Evolutionary conservation across 805 yeast genomes (phyloP).

Genomic region (Starmerella etchellsii): DNA sequence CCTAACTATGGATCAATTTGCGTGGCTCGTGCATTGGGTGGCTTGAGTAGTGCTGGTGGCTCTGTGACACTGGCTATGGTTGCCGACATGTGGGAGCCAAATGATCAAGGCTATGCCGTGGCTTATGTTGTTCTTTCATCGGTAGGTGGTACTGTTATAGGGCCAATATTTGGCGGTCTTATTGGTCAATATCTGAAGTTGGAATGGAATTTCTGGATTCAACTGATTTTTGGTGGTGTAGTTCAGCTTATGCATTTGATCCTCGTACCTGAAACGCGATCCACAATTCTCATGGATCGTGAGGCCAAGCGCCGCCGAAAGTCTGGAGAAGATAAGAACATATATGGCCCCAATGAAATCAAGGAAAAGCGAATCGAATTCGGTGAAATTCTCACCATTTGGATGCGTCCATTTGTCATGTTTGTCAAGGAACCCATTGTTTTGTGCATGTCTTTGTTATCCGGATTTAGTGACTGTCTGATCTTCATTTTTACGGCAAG

Average conservation of each 20-base stretch:
- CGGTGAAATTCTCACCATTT: conserved; percentile 12
- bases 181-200: conserved; percentile 39
- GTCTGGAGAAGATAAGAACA: conserved; percentile 27
- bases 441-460: conserved; percentile 30
- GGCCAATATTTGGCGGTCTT: conserved; percentile 40
- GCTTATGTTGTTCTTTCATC: conserved; percentile 41
- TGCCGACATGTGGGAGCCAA: conserved; percentile 39
- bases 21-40: conserved; percentile 50
- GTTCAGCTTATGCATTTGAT: conserved; percentile 30
- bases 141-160: conserved; percentile 39
- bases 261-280: conserved; percentile 30
- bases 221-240: conserved; percentile 42
- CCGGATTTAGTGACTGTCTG: conserved; percentile 33
- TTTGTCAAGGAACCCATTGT: conserved; percentile 32
- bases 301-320: conserved; percentile 31
- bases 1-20: conserved; percentile 42
- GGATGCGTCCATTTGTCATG: conserved; percentile 34
- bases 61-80: conserved; percentile 49
- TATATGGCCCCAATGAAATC: conserved; percentile 28
- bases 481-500: conserved; percentile 32
- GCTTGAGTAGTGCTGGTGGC: conserved; percentile 43
- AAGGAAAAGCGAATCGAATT: conserved; percentile 10
- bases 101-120: conserved; percentile 37
- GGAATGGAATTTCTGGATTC: conserved; percentile 55
- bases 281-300: conserved; percentile 28